Evolutionary conservation across 1,284 basidiomycete genomes (phyloP), one percentile per base, ranked within the genome.

Genomic region (Mycosarcoma mackinlayi): DNA sequence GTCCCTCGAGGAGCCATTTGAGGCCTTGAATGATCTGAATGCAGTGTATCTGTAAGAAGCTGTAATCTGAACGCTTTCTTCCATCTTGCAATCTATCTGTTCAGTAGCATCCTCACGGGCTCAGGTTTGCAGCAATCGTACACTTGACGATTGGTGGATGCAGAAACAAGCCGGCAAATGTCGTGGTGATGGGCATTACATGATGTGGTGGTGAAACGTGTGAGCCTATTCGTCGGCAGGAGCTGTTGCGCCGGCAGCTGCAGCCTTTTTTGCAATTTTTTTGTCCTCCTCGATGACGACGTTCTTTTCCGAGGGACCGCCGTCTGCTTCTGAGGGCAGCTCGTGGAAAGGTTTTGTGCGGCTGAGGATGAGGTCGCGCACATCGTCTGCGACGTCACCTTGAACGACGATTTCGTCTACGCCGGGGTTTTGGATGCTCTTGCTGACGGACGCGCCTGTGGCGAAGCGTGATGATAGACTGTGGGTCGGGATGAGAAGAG

Each of bases 361-460:
- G 31, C 51, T 59, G 21, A 78, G 46, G 47, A 82, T 73, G 58
- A 82, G 44, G 1, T 70, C 65, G 7, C 52, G 37, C 2, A 82
- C 65, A n/a, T 81, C 78, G 33, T 82, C 78, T 4, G 77, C 77
- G 9, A 82, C 79, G 39, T 82, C 80, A 25, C 80, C 80, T 51
- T 82, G 80, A n/a, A 82, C 75, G 13, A 79, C 75, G 44, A 82
- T 82, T 37, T 82, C 80, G 47, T 82, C 80, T 4, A 81, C 52
- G 19, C 69, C 70, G 0, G 80, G 80, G 47, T 82, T 72, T 40
- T 76, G 71, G 1, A 77, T 62, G 51, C 74, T 77, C 51, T 81
- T 79, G 41, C 73, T 70, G 33, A 82, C 78, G n/a, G 78, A 77
- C 3, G 79, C 79, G n/a, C 80, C 80, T 7, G 80, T 82, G 10